Conservation (phyloP, 169 alveolate genomes). For the Babesia gibsoni region DNA sequence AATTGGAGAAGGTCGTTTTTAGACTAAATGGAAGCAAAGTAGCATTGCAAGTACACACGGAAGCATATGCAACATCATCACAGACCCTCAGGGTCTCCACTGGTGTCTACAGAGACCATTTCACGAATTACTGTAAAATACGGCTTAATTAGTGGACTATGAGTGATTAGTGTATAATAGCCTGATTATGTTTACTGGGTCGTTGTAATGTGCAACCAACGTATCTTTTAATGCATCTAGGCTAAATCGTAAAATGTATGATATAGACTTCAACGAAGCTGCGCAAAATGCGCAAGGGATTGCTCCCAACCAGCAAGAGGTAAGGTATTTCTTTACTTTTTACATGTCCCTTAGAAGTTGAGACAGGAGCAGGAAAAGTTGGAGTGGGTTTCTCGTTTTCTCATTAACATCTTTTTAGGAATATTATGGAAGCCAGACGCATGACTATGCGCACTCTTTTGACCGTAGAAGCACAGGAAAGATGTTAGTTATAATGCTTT, state of each 20-base stretch:
- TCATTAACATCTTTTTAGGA: conserved; percentile 6
- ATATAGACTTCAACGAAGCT: conserved; percentile 17
- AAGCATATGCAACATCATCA: not conserved
- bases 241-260: too few species aligned
- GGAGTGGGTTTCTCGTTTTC: conserved; percentile 7
- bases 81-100: not conserved
- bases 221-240: not conserved
- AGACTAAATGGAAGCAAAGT: not conserved
- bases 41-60: conserved; percentile 8
- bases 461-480: conserved; percentile 63
- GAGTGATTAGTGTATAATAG: not conserved
- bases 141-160: not conserved
- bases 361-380: conserved; percentile 54
- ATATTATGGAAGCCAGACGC: conserved; percentile 55
- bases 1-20: not conserved
- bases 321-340: not conserved
- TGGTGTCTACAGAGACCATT: not conserved
- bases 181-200: not conserved
- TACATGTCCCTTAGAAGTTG: conserved; percentile 7
- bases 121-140: not conserved
- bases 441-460: conserved; percentile 49
- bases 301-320: conserved; percentile 28
- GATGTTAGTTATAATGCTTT: conserved; percentile 28
- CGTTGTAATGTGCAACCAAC: not conserved
- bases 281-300: conserved; percentile 40